Evolutionary conservation across 1,284 basidiomycete species (phyloP).

Genomic region (Trichosporon coremiiforme): DNA sequence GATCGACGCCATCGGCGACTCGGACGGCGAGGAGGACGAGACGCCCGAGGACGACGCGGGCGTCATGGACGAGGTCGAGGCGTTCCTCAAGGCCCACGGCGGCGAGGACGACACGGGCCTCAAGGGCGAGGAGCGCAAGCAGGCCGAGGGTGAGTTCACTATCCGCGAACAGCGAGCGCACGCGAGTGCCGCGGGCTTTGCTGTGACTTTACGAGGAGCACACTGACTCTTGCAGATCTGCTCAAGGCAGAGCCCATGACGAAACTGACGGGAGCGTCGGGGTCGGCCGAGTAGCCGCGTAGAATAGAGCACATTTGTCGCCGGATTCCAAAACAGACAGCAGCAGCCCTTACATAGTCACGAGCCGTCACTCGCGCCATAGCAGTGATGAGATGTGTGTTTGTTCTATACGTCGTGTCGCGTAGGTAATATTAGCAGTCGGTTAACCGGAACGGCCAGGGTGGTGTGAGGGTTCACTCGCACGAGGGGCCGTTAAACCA

Average conservation of each 20-base stretch:
- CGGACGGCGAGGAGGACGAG: slow-evolving; percentile 68
- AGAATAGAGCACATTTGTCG: too few relatives aligned
- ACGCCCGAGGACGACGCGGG: slow-evolving; percentile 68
- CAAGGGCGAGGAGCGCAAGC: slow-evolving; percentile 77
- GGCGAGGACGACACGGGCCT: slow-evolving; percentile 74
- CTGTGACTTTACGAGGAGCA: too few relatives aligned
- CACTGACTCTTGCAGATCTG: slow-evolving; percentile 38
- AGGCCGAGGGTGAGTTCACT: slow-evolving; percentile 56
- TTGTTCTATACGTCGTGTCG: background rate
- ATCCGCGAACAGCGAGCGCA: background rate
- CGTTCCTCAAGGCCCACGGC: slow-evolving; percentile 74
- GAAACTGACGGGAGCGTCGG: slow-evolving; percentile 10
- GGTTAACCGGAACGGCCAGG: too few relatives aligned
- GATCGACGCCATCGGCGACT: slow-evolving; percentile 86
- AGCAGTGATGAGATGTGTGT: slow-evolving; percentile 16
- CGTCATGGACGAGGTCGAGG: slow-evolving; percentile 90
- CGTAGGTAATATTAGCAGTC: too few relatives aligned
- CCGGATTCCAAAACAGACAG: background rate
- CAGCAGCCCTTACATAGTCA: too few relatives aligned
- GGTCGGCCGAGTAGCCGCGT: background rate
- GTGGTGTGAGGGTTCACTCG: too few relatives aligned
- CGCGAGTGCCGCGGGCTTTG: too few relatives aligned
- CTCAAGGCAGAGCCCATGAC: slow-evolving; percentile 47
- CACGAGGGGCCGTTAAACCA: too few relatives aligned
- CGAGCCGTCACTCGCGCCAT: too few relatives aligned